These are phyloP conservation scores for Penicillium palitans DNA, from an alignment of 2,329 filamentous ascomycete species.

Conservation along the genomic window DNA sequence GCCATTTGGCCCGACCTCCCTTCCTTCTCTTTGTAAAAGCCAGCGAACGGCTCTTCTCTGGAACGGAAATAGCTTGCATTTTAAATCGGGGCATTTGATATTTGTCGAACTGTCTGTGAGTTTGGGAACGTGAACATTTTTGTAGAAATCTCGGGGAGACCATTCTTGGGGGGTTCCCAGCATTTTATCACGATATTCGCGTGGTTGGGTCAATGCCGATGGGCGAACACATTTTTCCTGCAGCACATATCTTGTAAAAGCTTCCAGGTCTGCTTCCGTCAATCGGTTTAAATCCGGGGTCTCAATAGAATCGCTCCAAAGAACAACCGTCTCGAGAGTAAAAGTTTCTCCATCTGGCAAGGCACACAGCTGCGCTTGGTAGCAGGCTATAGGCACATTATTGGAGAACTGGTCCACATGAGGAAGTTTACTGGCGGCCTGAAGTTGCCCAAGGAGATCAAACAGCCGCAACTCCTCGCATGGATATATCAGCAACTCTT, in stretches of 20 bases:
- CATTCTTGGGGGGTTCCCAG: slow-evolving; percentile 21
- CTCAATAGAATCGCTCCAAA: slow-evolving; percentile 40
- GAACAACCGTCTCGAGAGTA: slow-evolving; percentile 31
- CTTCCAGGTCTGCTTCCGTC: slow-evolving; percentile 16
- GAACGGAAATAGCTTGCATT: slow-evolving; percentile 50
- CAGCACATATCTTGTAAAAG: slow-evolving; percentile 35
- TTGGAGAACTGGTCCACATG: slow-evolving; percentile 30
- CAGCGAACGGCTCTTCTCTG: slow-evolving; percentile 50
- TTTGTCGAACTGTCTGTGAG: slow-evolving; percentile 35
- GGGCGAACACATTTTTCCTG: slow-evolving; percentile 19
- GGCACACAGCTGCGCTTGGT: slow-evolving; percentile 31
- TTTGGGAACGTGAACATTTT: slow-evolving; percentile 48
- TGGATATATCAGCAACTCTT: slow-evolving; percentile 22
- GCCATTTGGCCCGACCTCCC: slow-evolving; percentile 36
- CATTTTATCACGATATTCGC: slow-evolving; percentile 15
- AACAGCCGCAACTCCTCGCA: slow-evolving; percentile 18
- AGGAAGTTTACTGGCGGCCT: slow-evolving; percentile 21
- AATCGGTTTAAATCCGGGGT: slow-evolving; percentile 25
- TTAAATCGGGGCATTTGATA: slow-evolving; percentile 37
- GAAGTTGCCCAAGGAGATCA: slow-evolving; percentile 27
- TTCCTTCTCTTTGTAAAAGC: slow-evolving; percentile 48
- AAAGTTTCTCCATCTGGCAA: slow-evolving; percentile 23
- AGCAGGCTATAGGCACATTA: slow-evolving; percentile 29
- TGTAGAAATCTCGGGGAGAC: slow-evolving; percentile 48
- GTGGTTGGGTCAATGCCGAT: not conserved